Conservation (phyloP, 139 green algal genomes). For the Pedinophyceae sp. region DNA sequence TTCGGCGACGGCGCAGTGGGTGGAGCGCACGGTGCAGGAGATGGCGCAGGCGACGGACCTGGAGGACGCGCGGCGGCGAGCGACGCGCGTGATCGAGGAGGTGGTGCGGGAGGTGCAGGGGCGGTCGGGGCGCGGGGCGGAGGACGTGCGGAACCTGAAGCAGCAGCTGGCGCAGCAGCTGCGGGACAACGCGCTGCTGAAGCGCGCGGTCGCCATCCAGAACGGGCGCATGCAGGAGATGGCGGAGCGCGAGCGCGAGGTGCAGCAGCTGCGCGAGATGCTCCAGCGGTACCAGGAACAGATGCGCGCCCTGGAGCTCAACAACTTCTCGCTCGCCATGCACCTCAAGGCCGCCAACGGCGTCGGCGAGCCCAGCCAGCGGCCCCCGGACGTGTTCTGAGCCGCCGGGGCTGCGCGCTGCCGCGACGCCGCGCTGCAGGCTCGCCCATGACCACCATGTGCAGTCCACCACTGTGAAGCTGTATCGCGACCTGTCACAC, state of each 20-base stretch:
- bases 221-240: constrained; percentile 30
- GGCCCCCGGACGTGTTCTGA: constrained; percentile 43
- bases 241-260: constrained; percentile 22
- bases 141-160: constrained; percentile 12
- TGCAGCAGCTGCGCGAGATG: constrained; percentile 22
- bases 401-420: too few species aligned
- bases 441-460: too few species aligned
- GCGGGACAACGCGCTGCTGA: constrained; percentile 52
- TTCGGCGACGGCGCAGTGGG: too few species aligned
- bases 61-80: constrained; percentile 34
- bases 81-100: constrained; percentile 31
- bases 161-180: constrained; percentile 23
- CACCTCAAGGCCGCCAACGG: constrained; percentile 49
- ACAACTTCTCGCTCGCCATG: constrained; percentile 55
- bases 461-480: too few species aligned
- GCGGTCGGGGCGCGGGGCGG: constrained; percentile 3
- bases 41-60: constrained; percentile 51
- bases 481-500: too few species aligned
- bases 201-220: constrained; percentile 68
- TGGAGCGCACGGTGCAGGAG: constrained; percentile 49
- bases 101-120: constrained; percentile 47
- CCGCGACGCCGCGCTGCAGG: too few species aligned
- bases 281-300: constrained; percentile 41
- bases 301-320: constrained; percentile 41
- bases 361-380: constrained; percentile 3